phyloP scores from a whole-genome alignment of 306 rosid species.

The Corylus americana region DNA sequence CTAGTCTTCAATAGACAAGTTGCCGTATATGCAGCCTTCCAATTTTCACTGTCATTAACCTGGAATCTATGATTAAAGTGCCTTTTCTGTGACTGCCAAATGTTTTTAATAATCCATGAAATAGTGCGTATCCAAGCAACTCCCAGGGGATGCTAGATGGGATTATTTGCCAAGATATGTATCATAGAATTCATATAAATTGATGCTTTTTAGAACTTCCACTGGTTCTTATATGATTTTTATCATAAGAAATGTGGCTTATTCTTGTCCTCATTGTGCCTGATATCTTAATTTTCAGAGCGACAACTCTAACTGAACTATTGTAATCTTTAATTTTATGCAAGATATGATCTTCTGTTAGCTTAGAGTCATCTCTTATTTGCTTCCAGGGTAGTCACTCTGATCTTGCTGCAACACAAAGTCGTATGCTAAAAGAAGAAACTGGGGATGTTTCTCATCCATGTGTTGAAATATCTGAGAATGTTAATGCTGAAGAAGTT shows the following conservation, averaged over 20 bases:
- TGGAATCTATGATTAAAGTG: neutral
- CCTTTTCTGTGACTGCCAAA: neutral
- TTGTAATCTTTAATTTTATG: no score
- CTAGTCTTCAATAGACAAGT: neutral
- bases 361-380: conserved; percentile 17
- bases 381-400: conserved; percentile 35
- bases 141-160: conserved; percentile 11
- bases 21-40: neutral
- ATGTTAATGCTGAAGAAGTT: conserved; percentile 18
- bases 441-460: conserved; percentile 30
- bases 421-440: conserved; percentile 31
- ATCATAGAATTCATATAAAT: neutral
- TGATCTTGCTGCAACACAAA: conserved; percentile 24
- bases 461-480: conserved; percentile 27
- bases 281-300: neutral
- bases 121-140: conserved; percentile 15
- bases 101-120: neutral
- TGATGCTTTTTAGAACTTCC: neutral
- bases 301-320: neutral
- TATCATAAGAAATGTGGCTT: neutral
- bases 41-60: neutral
- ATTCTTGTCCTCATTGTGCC: neutral
- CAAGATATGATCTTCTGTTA: conserved; percentile 14
- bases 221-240: neutral
- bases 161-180: conserved; percentile 14